phyloP scores from a whole-genome alignment of 257 asterid genomes.

The Asclepias syriaca region DNA sequence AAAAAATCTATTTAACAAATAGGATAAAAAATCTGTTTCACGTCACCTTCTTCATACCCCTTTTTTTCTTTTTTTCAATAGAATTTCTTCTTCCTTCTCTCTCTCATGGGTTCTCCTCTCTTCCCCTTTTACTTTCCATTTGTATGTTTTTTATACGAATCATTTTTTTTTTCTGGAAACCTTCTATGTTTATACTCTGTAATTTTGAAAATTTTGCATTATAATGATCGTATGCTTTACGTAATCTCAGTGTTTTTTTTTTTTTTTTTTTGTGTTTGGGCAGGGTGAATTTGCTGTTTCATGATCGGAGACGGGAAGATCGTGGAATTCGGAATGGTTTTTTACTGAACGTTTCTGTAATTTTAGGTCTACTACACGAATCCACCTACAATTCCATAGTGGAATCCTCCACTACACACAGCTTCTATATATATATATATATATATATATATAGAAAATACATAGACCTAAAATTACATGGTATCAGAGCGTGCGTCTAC shows the following conservation, averaged over 20 bases:
- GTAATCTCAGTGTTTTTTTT: background rate
- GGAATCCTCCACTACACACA: too few species aligned
- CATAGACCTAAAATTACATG: too few species aligned
- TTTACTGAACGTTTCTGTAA: background rate
- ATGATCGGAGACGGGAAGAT: constrained; percentile 7
- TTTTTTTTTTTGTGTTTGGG: background rate
- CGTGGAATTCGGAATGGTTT: background rate
- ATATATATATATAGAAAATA: too few species aligned
- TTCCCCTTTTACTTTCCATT: background rate
- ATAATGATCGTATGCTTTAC: background rate
- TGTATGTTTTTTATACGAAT: too few species aligned
- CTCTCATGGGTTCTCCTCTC: background rate
- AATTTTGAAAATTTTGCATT: background rate
- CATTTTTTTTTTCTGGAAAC: too few species aligned
- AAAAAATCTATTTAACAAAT: too few species aligned
- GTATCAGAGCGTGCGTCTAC: too few species aligned
- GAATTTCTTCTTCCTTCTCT: background rate
- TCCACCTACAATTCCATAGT: too few species aligned
- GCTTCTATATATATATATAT: too few species aligned
- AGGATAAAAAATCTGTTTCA: too few species aligned
- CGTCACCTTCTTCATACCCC: background rate
- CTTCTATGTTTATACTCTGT: background rate
- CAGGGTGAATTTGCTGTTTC: constrained; percentile 1
- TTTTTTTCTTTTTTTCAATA: background rate
- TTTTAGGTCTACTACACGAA: too few species aligned